Evolutionary conservation across 495 filamentous ascomycete species (phyloP).

Genomic region (Penicillium dipodomyicola): DNA sequence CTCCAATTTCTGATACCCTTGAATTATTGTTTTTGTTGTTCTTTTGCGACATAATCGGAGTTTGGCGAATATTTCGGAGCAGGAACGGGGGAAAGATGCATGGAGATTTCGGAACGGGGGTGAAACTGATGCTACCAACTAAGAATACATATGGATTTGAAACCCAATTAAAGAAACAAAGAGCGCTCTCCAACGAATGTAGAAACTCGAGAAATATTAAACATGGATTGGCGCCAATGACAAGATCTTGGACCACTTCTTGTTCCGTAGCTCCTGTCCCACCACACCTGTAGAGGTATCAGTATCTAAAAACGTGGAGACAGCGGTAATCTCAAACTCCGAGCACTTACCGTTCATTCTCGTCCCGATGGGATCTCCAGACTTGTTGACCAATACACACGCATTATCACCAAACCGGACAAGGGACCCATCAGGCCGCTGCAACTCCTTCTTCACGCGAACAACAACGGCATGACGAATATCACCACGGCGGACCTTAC

Average conservation of each 20-base stretch:
- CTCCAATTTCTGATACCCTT: slow-evolving; percentile 39
- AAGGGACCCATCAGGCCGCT: slow-evolving; percentile 81
- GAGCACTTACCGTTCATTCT: slow-evolving; percentile 71
- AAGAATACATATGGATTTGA: slow-evolving; percentile 37
- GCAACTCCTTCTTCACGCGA: slow-evolving; percentile 80
- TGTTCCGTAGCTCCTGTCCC: slow-evolving; percentile 78
- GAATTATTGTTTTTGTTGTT: slow-evolving; percentile 15
- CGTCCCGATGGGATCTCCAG: slow-evolving; percentile 90
- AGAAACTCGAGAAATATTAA: slow-evolving; percentile 48
- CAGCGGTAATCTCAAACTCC: not conserved
- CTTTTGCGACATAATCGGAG: slow-evolving; percentile 16
- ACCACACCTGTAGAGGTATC: slow-evolving; percentile 61
- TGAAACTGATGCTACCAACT: slow-evolving; percentile 10
- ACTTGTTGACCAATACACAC: slow-evolving; percentile 95
- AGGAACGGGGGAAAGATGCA: not conserved
- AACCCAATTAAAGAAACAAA: slow-evolving; percentile 30
- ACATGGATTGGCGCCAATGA: slow-evolving; percentile 92
- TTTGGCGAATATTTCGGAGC: slow-evolving; percentile 13
- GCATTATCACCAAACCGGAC: slow-evolving; percentile 97
- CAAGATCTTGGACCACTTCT: slow-evolving; percentile 96
- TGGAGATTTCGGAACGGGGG: not conserved
- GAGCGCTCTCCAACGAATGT: slow-evolving; percentile 32
- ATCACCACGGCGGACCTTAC: slow-evolving; percentile 94
- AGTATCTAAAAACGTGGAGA: slow-evolving; percentile 20
- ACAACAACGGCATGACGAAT: slow-evolving; percentile 96